Percentiles rank a stretch among this genome's conserved stretches.
Conservation (phyloP, 1,139 yeast genomes). For the Arxiozyma slooffiae region DNA sequence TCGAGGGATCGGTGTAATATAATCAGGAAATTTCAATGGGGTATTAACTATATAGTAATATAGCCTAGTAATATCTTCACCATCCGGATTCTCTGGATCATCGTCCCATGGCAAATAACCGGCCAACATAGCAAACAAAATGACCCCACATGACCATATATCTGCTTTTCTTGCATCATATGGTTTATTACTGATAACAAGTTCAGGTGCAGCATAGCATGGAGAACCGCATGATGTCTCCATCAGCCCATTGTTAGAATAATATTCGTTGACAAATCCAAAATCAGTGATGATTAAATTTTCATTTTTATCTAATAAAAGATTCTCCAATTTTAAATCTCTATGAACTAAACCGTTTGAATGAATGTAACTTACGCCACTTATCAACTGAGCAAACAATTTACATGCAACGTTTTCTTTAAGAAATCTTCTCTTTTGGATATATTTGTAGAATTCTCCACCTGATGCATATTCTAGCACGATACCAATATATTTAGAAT, state of each 20-base stretch:
- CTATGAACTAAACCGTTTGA: conserved; percentile 60
- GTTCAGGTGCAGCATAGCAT: conserved; percentile 96
- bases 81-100: conserved; percentile 94
- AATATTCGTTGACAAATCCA: conserved; percentile 86
- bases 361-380: conserved; percentile 86
- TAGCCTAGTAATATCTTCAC: conserved; percentile 79
- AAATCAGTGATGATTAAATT: conserved; percentile 67
- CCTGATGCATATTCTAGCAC: conserved; percentile 95
- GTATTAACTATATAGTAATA: conserved; percentile 88
- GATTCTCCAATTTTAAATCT: conserved; percentile 65
- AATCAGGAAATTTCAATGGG: conserved; percentile 91
- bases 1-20: conserved; percentile 82
- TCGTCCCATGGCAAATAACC: conserved; percentile 98
- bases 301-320: conserved; percentile 57
- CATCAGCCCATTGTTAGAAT: conserved; percentile 67
- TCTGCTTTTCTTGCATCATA: conserved; percentile 92
- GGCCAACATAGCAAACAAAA: conserved; percentile 93
- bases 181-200: conserved; percentile 75
- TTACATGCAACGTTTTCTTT: conserved; percentile 82
- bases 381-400: conserved; percentile 82
- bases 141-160: conserved; percentile 95
- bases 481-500: conserved; percentile 90
- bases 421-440: conserved; percentile 71
- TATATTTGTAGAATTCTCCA: conserved; percentile 92
- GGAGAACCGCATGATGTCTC: conserved; percentile 97